These are phyloP conservation scores for Rubus idaeus DNA, from an alignment of 306 rosid genomes.

Conservation along the genomic window DNA sequence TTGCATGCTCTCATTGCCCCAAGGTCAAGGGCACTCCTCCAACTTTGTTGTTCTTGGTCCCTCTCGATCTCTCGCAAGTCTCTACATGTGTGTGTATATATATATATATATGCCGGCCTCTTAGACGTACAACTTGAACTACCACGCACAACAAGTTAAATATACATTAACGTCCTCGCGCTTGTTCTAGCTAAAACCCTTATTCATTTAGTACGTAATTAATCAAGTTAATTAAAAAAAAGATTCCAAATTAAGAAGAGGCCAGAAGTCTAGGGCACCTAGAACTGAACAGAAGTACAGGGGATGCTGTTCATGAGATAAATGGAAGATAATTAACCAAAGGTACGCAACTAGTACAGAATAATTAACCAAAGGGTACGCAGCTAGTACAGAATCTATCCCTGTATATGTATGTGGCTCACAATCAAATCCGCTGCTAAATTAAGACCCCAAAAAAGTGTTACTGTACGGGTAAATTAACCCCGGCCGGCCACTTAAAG, in stretches of 20 bases:
- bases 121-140: background rate
- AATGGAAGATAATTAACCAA: background rate
- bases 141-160: background rate
- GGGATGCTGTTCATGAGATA: background rate
- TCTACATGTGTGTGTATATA: background rate
- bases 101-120: background rate
- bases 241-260: background rate
- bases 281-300: background rate
- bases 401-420: background rate
- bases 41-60: background rate
- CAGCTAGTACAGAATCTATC: background rate
- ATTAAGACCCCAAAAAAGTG: background rate
- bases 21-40: slow-evolving; percentile 4
- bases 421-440: slow-evolving; percentile 2
- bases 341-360: background rate
- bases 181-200: background rate
- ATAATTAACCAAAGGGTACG: background rate
- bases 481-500: background rate
- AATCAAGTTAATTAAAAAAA: background rate
- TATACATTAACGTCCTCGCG: background rate
- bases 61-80: background rate
- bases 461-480: background rate
- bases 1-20: background rate
- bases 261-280: background rate
- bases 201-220: background rate